Conservation (phyloP, 768 basidiomycete species). For the Austroboletus eburneus region DNA sequence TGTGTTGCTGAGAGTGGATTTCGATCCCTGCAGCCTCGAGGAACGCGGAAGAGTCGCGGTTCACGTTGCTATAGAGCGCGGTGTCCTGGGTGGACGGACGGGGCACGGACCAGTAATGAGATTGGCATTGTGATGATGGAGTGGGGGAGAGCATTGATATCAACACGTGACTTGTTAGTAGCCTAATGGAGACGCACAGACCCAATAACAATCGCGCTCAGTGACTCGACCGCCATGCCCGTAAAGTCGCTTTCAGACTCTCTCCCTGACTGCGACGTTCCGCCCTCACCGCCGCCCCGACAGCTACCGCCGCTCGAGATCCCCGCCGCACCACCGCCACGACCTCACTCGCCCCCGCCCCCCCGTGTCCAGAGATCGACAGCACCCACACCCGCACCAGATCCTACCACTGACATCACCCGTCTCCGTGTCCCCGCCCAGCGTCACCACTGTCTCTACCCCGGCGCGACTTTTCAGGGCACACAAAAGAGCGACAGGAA, state of each 20-base stretch:
- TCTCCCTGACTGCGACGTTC: slow-evolving; percentile 34
- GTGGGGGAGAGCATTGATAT: too few species aligned
- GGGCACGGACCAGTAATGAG: background rate
- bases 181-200: too few species aligned
- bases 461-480: slow-evolving; percentile 84
- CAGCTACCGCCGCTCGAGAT: background rate
- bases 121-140: slow-evolving; percentile 1
- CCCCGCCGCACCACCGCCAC: slow-evolving; percentile 4
- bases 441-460: slow-evolving; percentile 76
- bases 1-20: slow-evolving; percentile 5
- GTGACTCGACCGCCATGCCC: slow-evolving; percentile 12
- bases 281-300: background rate
- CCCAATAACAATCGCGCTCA: slow-evolving; percentile 6
- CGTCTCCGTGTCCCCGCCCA: slow-evolving; percentile 68
- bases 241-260: slow-evolving; percentile 19
- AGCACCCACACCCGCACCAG: slow-evolving; percentile 26
- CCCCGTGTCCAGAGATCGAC: slow-evolving; percentile 8
- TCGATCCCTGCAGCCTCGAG: slow-evolving; percentile 3
- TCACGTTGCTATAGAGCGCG: background rate
- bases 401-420: slow-evolving; percentile 72
- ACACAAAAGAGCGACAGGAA: slow-evolving; percentile 93
- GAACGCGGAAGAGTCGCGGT: background rate
- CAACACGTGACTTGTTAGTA: too few species aligned
- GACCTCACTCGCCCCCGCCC: slow-evolving; percentile 7
- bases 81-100: too few species aligned